These are phyloP conservation scores for Gamarada debralockiae DNA, from an alignment of 495 filamentous ascomycete species.

Conservation along the genomic window DNA sequence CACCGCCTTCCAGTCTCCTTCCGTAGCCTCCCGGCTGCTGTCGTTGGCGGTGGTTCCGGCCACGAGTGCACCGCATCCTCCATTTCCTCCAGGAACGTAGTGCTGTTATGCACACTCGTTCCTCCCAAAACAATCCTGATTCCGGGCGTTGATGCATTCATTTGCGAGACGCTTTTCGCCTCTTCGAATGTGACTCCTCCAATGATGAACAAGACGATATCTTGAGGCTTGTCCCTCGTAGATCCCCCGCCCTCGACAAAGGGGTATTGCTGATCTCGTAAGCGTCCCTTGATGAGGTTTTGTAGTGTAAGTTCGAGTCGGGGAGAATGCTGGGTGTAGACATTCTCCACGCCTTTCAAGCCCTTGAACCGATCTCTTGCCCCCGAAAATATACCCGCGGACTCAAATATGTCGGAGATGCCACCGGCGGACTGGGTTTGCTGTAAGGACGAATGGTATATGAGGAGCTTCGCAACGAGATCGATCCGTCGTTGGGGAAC, in stretches of 20 bases:
- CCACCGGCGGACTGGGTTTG: slow-evolving; percentile 63
- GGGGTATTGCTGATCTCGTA: slow-evolving; percentile 82
- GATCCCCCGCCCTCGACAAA: slow-evolving; percentile 84
- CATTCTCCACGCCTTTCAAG: slow-evolving; percentile 94
- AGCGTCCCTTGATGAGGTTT: slow-evolving; percentile 84
- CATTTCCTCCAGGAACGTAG: slow-evolving; percentile 81
- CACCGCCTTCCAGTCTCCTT: slow-evolving; percentile 55
- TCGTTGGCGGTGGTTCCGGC: slow-evolving; percentile 67
- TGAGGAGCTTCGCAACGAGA: slow-evolving; percentile 70
- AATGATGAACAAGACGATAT: slow-evolving; percentile 90
- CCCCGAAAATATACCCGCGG: slow-evolving; percentile 84
- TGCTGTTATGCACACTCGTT: slow-evolving; percentile 80
- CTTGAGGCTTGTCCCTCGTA: slow-evolving; percentile 91
- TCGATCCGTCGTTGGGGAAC: slow-evolving; percentile 69
- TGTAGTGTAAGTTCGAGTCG: slow-evolving; percentile 82
- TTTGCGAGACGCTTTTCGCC: slow-evolving; percentile 85
- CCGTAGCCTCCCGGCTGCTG: slow-evolving; percentile 68
- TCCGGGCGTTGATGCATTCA: slow-evolving; percentile 88
- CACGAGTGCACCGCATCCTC: slow-evolving; percentile 75
- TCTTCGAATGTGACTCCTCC: slow-evolving; percentile 95
- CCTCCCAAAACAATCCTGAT: slow-evolving; percentile 84
- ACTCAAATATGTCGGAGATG: slow-evolving; percentile 88
- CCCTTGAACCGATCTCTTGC: slow-evolving; percentile 90
- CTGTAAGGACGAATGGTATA: slow-evolving; percentile 82
- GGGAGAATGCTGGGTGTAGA: slow-evolving; percentile 96